Evolutionary conservation across 352 stramenopile genomes (phyloP).

Genomic region (Phytopythium chamaehyphon): DNA sequence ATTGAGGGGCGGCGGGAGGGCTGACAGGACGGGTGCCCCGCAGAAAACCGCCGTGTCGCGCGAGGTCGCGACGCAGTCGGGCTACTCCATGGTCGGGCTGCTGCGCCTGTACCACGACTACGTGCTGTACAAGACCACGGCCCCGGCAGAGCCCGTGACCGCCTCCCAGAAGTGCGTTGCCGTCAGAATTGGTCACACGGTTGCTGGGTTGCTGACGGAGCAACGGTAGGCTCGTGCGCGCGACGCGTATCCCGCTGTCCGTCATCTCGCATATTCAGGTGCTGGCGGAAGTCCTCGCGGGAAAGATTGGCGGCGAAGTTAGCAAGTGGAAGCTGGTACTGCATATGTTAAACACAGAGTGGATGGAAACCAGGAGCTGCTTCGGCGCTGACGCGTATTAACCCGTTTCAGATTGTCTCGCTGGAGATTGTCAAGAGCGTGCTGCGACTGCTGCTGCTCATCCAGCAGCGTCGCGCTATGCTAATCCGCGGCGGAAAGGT

Average conservation of each 20-base stretch:
- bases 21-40: slow-evolving; percentile 1
- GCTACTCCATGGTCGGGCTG: slow-evolving; percentile 74
- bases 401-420: slow-evolving; percentile 54
- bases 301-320: slow-evolving; percentile 61
- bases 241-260: slow-evolving; percentile 69
- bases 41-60: slow-evolving; percentile 55
- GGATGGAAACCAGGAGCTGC: not conserved
- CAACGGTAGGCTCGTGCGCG: slow-evolving; percentile 35
- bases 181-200: not conserved
- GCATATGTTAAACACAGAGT: too few relatives aligned
- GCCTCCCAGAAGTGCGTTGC: slow-evolving; percentile 23
- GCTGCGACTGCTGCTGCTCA: slow-evolving; percentile 59
- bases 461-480: slow-evolving; percentile 52
- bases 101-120: slow-evolving; percentile 83
- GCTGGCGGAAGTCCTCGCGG: slow-evolving; percentile 67
- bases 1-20: not conserved
- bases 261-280: slow-evolving; percentile 80
- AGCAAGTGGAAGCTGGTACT: slow-evolving; percentile 70
- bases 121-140: slow-evolving; percentile 63
- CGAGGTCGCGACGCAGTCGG: slow-evolving; percentile 65
- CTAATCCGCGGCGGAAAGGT: slow-evolving; percentile 61
- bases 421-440: slow-evolving; percentile 73
- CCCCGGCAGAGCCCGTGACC: slow-evolving; percentile 12
- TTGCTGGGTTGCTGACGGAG: not conserved
- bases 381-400: not conserved